These are phyloP conservation scores for Ganoderma sp. DNA, from an alignment of 1,284 basidiomycete species.

Conservation along the genomic window DNA sequence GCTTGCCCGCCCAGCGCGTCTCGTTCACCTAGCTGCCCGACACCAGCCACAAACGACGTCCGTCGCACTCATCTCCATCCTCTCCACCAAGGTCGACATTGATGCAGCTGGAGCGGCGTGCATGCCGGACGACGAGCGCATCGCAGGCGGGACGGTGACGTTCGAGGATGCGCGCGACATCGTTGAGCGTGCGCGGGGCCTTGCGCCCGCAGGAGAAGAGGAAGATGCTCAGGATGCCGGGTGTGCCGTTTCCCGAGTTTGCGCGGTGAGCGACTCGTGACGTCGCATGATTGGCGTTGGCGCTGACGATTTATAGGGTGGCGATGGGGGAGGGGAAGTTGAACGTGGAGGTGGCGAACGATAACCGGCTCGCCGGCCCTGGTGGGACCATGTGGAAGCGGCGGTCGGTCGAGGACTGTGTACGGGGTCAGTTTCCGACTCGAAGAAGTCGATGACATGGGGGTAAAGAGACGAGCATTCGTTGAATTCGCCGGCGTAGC, in stretches of 20 bases:
- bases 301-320: conserved; percentile 21
- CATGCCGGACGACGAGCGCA: conserved; percentile 36
- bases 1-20: too few species aligned
- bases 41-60: conserved; percentile 36
- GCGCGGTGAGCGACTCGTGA: not conserved
- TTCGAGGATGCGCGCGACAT: conserved; percentile 30
- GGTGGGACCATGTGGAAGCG: conserved; percentile 3
- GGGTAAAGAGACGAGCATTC: too few species aligned
- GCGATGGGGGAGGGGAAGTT: conserved; percentile 37
- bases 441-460: too few species aligned
- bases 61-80: conserved; percentile 36
- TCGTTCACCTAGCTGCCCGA: conserved; percentile 36
- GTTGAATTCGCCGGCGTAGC: too few species aligned
- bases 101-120: too few species aligned
- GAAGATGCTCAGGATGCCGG: conserved; percentile 17
- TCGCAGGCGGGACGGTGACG: conserved; percentile 32
- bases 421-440: too few species aligned
- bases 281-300: not conserved
- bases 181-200: conserved; percentile 25
- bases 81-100: conserved; percentile 1
- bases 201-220: conserved; percentile 22
- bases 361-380: conserved; percentile 40
- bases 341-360: conserved; percentile 35
- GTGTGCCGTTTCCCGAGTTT: conserved; percentile 13
- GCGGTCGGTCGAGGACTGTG: too few species aligned